These are phyloP conservation scores for Aspergillus sp. DNA, from an alignment of 2,329 filamentous ascomycete genomes.

Conservation along the genomic window DNA sequence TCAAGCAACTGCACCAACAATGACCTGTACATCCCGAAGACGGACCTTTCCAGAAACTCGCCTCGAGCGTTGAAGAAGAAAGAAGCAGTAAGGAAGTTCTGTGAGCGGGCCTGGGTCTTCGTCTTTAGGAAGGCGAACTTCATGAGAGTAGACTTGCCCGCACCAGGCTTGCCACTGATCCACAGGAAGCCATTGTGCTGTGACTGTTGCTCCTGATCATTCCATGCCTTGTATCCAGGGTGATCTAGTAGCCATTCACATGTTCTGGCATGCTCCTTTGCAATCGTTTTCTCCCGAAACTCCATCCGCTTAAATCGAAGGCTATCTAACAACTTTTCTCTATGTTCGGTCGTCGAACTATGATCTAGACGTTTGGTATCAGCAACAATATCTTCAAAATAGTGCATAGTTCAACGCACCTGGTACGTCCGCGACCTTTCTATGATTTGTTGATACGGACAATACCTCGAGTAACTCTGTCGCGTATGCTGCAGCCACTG, in stretches of 20 bases:
- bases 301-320: conserved; percentile 43
- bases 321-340: background rate
- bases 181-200: conserved; percentile 36
- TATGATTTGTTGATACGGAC: background rate
- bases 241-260: conserved; percentile 45
- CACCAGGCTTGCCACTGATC: conserved; percentile 42
- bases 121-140: conserved; percentile 35
- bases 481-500: conserved; percentile 27
- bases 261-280: conserved; percentile 38
- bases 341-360: background rate
- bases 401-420: background rate
- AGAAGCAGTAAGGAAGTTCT: conserved; percentile 25
- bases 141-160: conserved; percentile 39
- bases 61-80: conserved; percentile 34
- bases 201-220: conserved; percentile 21
- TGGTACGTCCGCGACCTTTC: background rate
- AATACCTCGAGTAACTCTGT: background rate
- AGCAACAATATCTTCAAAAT: background rate
- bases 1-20: conserved; percentile 27
- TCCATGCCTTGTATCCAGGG: conserved; percentile 40
- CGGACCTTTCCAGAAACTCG: conserved; percentile 21
- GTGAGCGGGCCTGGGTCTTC: conserved; percentile 27
- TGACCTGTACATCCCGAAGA: conserved; percentile 29
- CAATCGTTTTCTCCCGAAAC: conserved; percentile 37
- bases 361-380: background rate